Percentiles rank a stretch among this genome's conserved stretches.
phyloP scores from a whole-genome alignment of 768 basidiomycete species.

The Mycena polygramma region DNA sequence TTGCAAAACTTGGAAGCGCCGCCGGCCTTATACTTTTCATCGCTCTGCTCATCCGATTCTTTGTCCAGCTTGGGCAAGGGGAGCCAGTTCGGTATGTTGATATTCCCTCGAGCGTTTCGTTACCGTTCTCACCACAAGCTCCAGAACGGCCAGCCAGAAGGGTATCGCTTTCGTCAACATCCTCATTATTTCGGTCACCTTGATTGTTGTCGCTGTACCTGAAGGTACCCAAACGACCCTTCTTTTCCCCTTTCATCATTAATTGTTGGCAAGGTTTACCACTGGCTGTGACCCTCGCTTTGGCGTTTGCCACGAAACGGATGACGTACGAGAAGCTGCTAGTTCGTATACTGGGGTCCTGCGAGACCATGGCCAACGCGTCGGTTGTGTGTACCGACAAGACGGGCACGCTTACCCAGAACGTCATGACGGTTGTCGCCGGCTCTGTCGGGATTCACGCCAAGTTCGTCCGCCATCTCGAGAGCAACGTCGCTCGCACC shows the following conservation, averaged over 20 bases:
- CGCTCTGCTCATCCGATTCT: conserved; percentile 93
- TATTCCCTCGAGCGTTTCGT: neutral
- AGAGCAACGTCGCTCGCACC: conserved; percentile 76
- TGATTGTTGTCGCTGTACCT: conserved; percentile 92
- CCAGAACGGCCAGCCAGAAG: conserved; percentile 80
- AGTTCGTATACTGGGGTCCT: conserved; percentile 95
- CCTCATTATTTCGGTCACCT: conserved; percentile 93
- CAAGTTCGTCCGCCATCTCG: conserved; percentile 89
- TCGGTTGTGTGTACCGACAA: conserved; percentile 97
- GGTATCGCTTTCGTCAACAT: conserved; percentile 94
- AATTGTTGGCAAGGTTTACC: conserved; percentile 74
- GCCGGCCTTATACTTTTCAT: conserved; percentile 87
- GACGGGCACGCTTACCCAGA: conserved; percentile 96
- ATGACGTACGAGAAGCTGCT: conserved; percentile 97
- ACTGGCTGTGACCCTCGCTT: conserved; percentile 94
- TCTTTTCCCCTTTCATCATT: conserved; percentile 18
- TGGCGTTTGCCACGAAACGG: conserved; percentile 98
- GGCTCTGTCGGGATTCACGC: conserved; percentile 94
- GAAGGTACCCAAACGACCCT: conserved; percentile 63
- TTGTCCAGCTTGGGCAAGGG: conserved; percentile 82
- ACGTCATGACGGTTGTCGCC: conserved; percentile 96
- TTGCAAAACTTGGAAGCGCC: conserved; percentile 89
- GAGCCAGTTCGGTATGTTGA: conserved; percentile 66
- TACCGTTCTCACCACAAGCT: conserved; percentile 20
- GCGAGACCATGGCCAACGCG: conserved; percentile 99